Evolutionary conservation across 768 basidiomycete species (phyloP).

Genomic region (Trametes meyenii): DNA sequence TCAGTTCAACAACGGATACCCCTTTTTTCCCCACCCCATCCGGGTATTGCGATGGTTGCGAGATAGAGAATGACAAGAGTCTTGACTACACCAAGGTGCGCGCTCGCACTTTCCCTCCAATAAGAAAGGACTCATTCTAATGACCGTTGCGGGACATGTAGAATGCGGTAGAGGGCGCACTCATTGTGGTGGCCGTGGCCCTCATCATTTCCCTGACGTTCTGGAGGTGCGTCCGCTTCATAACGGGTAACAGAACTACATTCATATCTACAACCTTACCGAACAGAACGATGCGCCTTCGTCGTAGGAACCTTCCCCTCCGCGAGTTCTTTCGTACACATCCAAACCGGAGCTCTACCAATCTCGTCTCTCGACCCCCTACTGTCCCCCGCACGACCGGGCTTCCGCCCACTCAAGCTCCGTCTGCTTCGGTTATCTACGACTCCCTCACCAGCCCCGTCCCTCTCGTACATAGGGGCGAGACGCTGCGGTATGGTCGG

Average conservation of each 20-base stretch:
- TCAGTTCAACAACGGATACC: slow-evolving; percentile 3
- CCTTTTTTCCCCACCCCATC: slow-evolving; percentile 19
- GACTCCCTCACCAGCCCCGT: slow-evolving; percentile 4
- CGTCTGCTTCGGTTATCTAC: slow-evolving; percentile 10
- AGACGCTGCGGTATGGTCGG: not conserved
- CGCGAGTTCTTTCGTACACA: slow-evolving; percentile 14
- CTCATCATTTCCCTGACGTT: slow-evolving; percentile 1
- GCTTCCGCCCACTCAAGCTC: slow-evolving; percentile 1
- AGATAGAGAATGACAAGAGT: not conserved
- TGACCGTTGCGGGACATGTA: not conserved
- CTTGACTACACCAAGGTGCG: slow-evolving; percentile 16
- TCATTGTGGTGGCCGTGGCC: slow-evolving; percentile 12
- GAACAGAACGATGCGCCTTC: slow-evolving; percentile 7
- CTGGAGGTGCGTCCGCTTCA: slow-evolving; percentile 15
- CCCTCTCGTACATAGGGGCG: not conserved
- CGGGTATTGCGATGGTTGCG: not conserved
- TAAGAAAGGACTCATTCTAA: not conserved
- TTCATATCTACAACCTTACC: not conserved
- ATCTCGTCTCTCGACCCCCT: not conserved
- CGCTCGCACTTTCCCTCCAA: not conserved
- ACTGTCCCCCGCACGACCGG: slow-evolving; percentile 21
- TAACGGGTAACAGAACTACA: not conserved
- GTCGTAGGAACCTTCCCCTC: slow-evolving; percentile 7
- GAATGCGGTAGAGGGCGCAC: slow-evolving; percentile 20
- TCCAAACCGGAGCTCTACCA: not conserved